phyloP scores from a whole-genome alignment of 345 rosid genomes.

The Streptanthus diversifolius region DNA sequence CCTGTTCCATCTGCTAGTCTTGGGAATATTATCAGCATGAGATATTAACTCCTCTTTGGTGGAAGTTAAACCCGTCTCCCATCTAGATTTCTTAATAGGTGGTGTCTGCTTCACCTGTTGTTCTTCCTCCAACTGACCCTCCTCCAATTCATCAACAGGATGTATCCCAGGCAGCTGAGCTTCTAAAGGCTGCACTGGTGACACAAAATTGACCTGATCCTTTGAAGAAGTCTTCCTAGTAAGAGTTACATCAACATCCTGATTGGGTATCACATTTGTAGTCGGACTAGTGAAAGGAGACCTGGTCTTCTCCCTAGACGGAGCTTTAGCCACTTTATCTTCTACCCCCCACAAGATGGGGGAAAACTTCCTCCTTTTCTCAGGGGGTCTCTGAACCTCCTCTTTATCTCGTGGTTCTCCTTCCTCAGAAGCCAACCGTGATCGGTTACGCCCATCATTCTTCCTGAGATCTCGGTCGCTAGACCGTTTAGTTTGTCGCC shows the following conservation, averaged over 20 bases:
- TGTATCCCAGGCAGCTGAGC: not conserved
- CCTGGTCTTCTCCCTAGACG: constrained; percentile 10
- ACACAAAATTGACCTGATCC: constrained; percentile 6
- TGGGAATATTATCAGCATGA: constrained; percentile 27
- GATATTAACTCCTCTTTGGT: constrained; percentile 22
- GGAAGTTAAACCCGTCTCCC: constrained; percentile 55
- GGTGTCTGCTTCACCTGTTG: constrained; percentile 37
- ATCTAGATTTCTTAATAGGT: constrained; percentile 50
- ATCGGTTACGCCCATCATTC: constrained; percentile 6
- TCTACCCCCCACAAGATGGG: constrained; percentile 50
- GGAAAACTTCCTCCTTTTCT: constrained; percentile 65
- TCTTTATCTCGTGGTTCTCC: constrained; percentile 14
- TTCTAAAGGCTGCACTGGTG: constrained; percentile 18
- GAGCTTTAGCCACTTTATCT: constrained; percentile 33
- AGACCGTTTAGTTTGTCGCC: constrained; percentile 11
- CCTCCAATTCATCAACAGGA: constrained; percentile 30
- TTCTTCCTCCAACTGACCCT: constrained; percentile 42
- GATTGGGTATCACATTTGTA: constrained; percentile 3
- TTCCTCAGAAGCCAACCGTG: constrained; percentile 16
- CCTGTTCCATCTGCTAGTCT: constrained; percentile 18
- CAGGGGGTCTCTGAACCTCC: constrained; percentile 37
- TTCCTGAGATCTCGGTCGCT: constrained; percentile 8
- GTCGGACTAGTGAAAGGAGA: constrained; percentile 15
- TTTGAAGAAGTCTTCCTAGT: not conserved
- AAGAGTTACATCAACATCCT: constrained; percentile 29